A percentile compares a stretch with the other conserved stretches of the same genome.
phyloP scores from a whole-genome alignment of 23 red algal genomes.

The Cyanidium caldarium region DNA sequence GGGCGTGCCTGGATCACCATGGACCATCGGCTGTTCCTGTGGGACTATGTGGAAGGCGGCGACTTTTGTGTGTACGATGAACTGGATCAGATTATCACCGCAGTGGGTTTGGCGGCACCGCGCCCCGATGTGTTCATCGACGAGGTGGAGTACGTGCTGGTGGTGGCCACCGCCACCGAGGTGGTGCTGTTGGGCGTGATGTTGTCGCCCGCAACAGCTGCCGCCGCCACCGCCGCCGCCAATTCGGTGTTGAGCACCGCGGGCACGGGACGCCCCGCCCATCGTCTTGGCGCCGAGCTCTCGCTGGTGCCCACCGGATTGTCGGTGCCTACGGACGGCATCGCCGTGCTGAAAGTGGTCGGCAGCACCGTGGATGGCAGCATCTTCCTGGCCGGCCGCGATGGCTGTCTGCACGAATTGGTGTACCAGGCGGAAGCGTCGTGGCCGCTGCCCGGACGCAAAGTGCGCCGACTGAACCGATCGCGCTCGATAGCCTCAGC shows the following conservation, averaged over 20 bases:
- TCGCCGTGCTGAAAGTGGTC: conserved; percentile 56
- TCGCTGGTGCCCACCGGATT: conserved; percentile 46
- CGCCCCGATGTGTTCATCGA: conserved; percentile 59
- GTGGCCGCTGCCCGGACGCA: conserved; percentile 12
- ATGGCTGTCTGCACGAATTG: conserved; percentile 68
- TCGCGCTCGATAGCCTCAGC: conserved; percentile 8
- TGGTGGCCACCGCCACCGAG: conserved; percentile 52
- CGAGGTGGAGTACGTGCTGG: conserved; percentile 42
- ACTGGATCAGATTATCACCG: conserved; percentile 55
- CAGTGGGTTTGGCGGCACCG: conserved; percentile 45
- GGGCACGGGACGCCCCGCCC: not conserved
- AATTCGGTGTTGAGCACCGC: not conserved
- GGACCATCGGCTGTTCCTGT: conserved; percentile 68
- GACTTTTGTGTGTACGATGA: conserved; percentile 70
- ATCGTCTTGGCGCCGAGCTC: no score
- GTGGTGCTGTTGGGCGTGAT: conserved; percentile 54
- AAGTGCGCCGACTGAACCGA: conserved; percentile 23
- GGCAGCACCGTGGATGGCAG: conserved; percentile 32
- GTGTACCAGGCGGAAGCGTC: conserved; percentile 24
- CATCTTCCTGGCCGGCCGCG: conserved; percentile 68
- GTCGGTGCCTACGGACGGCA: conserved; percentile 50
- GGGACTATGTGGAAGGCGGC: conserved; percentile 35
- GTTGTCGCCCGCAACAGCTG: not conserved
- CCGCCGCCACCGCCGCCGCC: not conserved
- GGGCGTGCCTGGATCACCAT: conserved; percentile 65